Conservation (phyloP, 139 green algal genomes). For the Nannochloris sp. region DNA sequence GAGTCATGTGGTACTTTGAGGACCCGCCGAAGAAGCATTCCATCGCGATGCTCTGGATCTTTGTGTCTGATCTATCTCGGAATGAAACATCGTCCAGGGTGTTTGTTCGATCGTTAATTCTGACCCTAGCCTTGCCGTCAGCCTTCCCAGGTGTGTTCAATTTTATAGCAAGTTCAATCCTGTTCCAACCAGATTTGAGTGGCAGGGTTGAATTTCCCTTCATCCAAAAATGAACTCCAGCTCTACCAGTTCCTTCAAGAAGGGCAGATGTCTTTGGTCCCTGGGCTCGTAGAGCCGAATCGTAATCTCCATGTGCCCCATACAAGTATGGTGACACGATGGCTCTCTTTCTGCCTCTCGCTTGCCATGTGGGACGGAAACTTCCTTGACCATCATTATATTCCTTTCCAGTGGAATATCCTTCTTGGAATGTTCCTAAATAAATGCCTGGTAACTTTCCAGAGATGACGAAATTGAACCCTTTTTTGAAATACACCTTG, state of each 20-base stretch:
- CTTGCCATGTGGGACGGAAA: neutral
- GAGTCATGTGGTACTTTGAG: conserved; percentile 2
- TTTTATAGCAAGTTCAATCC: conserved; percentile 3
- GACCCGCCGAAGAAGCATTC: conserved; percentile 4
- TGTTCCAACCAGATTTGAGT: conserved; percentile 9
- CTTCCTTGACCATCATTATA: conserved; percentile 6
- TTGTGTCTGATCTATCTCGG: conserved; percentile 3
- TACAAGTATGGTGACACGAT: neutral
- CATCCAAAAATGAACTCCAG: conserved; percentile 3
- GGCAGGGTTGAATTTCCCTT: conserved; percentile 2
- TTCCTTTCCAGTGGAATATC: neutral
- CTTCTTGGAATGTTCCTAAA: neutral
- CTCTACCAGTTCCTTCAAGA: neutral
- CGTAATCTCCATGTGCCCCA: neutral
- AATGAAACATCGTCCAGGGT: conserved; percentile 4
- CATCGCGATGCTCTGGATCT: conserved; percentile 1
- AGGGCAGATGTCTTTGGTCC: neutral
- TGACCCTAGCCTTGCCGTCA: conserved; percentile 12
- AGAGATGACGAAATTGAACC: conserved; percentile 4
- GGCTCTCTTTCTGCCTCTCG: neutral
- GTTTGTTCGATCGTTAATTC: conserved; percentile 8
- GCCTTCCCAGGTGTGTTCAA: conserved; percentile 5
- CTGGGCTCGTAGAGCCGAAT: neutral
- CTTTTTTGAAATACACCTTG: conserved; percentile 3
- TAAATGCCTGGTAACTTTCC: conserved; percentile 1